Percentiles rank a stretch among this genome's conserved stretches.
These are phyloP conservation scores for Protomyces inouyei DNA, from an alignment of 1,139 yeast species.

Conservation along the genomic window DNA sequence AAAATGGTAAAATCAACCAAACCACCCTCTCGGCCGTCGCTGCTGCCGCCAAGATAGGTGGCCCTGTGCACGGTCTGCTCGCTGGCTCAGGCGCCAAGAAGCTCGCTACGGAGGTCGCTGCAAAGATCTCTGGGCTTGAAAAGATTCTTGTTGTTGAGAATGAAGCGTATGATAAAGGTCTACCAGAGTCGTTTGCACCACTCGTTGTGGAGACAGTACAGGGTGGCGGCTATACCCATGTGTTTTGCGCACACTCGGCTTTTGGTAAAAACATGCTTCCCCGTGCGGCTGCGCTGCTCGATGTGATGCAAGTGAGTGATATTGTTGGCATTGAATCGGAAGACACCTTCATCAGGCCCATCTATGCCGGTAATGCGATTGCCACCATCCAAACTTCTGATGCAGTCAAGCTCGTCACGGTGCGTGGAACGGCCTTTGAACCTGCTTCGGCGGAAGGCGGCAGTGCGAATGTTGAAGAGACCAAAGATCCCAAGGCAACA, in stretches of 20 bases:
- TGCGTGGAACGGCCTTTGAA: conserved; percentile 82
- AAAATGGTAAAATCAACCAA: conserved; percentile 19
- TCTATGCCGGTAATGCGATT: conserved; percentile 92
- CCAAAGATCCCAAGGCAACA: conserved; percentile 40
- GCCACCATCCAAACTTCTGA: conserved; percentile 75
- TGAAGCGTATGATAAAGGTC: conserved; percentile 41
- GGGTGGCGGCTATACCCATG: conserved; percentile 56
- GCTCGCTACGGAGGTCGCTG: conserved; percentile 38
- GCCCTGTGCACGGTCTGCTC: conserved; percentile 43
- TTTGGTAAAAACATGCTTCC: conserved; percentile 85
- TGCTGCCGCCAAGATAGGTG: conserved; percentile 43
- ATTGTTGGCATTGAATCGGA: conserved; percentile 61
- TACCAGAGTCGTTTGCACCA: conserved; percentile 42
- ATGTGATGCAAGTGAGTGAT: conserved; percentile 84
- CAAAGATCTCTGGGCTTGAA: conserved; percentile 41
- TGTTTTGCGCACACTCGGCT: conserved; percentile 75
- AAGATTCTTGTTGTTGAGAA: conserved; percentile 42
- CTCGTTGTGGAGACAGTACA: conserved; percentile 44
- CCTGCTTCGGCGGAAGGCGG: conserved; percentile 44
- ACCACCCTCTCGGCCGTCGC: conserved; percentile 37
- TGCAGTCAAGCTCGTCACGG: conserved; percentile 59
- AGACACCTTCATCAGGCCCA: conserved; percentile 81
- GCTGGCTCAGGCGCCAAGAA: conserved; percentile 41
- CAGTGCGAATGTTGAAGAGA: conserved; percentile 52
- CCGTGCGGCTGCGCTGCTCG: conserved; percentile 76